Conservation (phyloP, 2,329 filamentous ascomycete species). For the Beauveria sp. region DNA sequence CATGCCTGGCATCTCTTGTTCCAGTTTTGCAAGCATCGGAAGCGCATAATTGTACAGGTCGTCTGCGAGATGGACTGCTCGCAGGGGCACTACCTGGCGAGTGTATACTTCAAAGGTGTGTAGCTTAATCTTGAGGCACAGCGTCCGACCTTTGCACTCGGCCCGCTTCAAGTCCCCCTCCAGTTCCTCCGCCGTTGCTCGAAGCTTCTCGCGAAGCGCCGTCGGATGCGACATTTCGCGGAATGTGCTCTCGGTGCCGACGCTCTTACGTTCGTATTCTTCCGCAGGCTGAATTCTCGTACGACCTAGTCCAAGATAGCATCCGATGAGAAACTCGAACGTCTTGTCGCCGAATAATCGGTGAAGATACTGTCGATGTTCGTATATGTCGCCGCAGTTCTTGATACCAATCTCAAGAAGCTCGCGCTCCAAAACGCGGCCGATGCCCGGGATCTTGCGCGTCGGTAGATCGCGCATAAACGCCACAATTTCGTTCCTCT, state of each 20-base stretch:
- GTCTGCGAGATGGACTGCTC: conserved; percentile 63
- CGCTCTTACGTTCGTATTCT: conserved; percentile 85
- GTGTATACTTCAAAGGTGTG: conserved; percentile 91
- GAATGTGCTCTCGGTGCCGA: conserved; percentile 92
- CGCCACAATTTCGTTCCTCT: conserved; percentile 66
- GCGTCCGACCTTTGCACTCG: conserved; percentile 80
- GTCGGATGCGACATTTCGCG: conserved; percentile 63
- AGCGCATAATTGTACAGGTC: conserved; percentile 77
- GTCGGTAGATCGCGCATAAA: conserved; percentile 83
- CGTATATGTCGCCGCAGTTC: conserved; percentile 82
- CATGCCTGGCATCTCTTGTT: conserved; percentile 74
- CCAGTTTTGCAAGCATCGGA: conserved; percentile 76
- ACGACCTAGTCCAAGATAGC: conserved; percentile 77
- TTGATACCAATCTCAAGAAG: conserved; percentile 80
- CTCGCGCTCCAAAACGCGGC: conserved; percentile 86
- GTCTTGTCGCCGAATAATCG: conserved; percentile 87
- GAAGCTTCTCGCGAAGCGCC: conserved; percentile 68
- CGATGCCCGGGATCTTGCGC: conserved; percentile 91
- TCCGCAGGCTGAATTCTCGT: conserved; percentile 81
- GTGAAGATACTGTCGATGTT: conserved; percentile 62
- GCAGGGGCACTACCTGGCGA: conserved; percentile 67
- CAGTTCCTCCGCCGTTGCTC: conserved; percentile 74
- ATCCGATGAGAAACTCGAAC: conserved; percentile 76
- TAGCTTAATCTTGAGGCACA: conserved; percentile 87
- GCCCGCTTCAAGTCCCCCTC: conserved; percentile 77